Evolutionary conservation across 2,329 filamentous ascomycete species (phyloP), one percentile per base, ranked within the genome.

Genomic region (Teratosphaeria zuluensis): DNA sequence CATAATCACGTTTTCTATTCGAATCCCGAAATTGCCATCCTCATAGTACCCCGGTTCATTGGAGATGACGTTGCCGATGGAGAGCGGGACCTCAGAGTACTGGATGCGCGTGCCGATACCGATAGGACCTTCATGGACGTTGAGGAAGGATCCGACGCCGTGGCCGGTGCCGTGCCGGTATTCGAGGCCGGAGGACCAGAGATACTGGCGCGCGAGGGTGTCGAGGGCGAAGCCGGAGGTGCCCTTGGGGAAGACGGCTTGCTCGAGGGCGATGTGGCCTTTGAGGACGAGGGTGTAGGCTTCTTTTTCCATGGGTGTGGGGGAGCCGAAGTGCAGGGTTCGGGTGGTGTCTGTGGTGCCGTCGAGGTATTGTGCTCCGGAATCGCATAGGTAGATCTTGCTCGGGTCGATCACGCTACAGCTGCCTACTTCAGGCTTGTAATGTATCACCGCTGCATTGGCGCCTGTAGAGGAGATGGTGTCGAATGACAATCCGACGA

Each of bases 11-110:
- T 99, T 99, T 75, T 99, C 94, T 68, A 96, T 96, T 19, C 94
- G 87, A 65, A 99, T 94, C 19, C 94, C 94, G 69, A 95, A 99
- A 46, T 85, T 85, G 54, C 91, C 92, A 68, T 99, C 94, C 73
- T 97, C 92, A 72, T 99, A 99, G 76, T 92, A 99, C 32, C 94
- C 94, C 1, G 94, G 94, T 74, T 99, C 80, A 68, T 96, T 91
- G 1, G 92, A 97, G 56, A 97, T 84, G 48, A 99, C 92, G 68
- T 99, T 96, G 52, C 94, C 94, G n/a, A 90, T 81, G 0, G 90
- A 84, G 32, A 99, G 80, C 0, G 94, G 82, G 5, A 97, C 92
- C 71, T 99, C 94, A 0, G 90, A 87, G 71, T 92, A 96, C 67
- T 95, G 89, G 46, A 95, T 84, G 52, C 94, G 83, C 9, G 92